Evolutionary conservation across 1,284 basidiomycete genomes (phyloP), one percentile per base, ranked within the genome.

Genomic region (Fomes fomentarius): DNA sequence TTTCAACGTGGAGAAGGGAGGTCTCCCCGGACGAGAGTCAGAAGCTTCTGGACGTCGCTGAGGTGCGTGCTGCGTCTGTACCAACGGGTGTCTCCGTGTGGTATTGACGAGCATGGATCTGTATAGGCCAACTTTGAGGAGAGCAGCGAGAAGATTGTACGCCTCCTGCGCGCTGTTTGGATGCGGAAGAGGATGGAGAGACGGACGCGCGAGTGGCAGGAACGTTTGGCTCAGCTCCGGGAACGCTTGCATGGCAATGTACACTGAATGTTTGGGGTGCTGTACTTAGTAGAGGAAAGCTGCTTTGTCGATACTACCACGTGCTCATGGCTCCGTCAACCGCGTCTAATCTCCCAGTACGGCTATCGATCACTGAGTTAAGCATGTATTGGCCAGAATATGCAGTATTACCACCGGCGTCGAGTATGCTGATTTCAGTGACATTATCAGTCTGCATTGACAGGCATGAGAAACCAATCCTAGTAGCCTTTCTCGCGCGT

Each of bases 1-100:
- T 74, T 31, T 74, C 73, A 17, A 77, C 75, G 4, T 77, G 73
- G 74, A 60, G 70, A 48, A 68, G 74, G 19, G 73, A 75, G 41
- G 67, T 75, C 34, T 49, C 60, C 10, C 57, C 60, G 41, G 69
- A 70, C 11, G 74, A 76, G 57, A 75, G 70, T 52, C 68, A 72
- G 47, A 65, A 66, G 25, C 59, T 76, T 12, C 61, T 75, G 14
- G 62, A 68, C 43, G 65, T 75, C 4, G 68, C 73, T 2, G 67
- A 72, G 64, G 73, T 73, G 46, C 17, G 65, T 48, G 15, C 24
- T 26, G 21, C 15, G n/a, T 39, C 44, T 38, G 43, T 42, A 17
- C 8, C n/a, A 40, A 5, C 21, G 22, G 12, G 22, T 17, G 35
- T 17, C 4, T 17, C 8, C 19, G 14, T 17, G 28, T 30, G 10